Conservation (phyloP, 2,329 filamentous ascomycete species). For the Uncinocarpus reesii region DNA sequence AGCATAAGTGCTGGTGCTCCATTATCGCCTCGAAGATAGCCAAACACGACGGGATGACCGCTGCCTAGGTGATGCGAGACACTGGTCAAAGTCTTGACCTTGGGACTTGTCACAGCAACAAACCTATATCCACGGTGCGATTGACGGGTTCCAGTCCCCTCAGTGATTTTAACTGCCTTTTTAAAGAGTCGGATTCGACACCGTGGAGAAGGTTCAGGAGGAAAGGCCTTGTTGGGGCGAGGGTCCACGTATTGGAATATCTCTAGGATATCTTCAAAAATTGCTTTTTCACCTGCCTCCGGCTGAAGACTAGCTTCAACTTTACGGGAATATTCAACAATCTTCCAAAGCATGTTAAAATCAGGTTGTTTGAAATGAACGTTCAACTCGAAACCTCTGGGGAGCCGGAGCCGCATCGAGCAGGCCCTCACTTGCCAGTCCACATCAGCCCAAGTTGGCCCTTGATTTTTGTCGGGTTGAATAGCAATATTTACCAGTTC, state of each 20-base stretch:
- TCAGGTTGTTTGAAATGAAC: conserved; percentile 65
- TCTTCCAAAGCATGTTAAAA: conserved; percentile 67
- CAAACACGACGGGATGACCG: conserved; percentile 62
- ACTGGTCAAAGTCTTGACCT: conserved; percentile 65
- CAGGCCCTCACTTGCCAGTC: conserved; percentile 62
- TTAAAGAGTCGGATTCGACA: conserved; percentile 72
- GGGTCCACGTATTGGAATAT: conserved; percentile 75
- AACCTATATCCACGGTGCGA: conserved; percentile 73
- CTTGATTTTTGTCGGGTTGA: conserved; percentile 55
- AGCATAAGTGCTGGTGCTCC: conserved; percentile 60
- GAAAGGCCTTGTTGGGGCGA: conserved; percentile 61
- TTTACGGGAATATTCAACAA: conserved; percentile 74
- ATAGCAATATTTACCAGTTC: conserved; percentile 65
- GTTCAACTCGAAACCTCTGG: conserved; percentile 63
- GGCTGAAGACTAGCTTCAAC: conserved; percentile 62
- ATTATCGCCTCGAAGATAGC: conserved; percentile 62
- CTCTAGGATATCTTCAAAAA: conserved; percentile 59
- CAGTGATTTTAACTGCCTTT: conserved; percentile 54
- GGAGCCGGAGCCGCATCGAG: conserved; percentile 58
- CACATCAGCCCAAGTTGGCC: conserved; percentile 71
- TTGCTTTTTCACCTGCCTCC: conserved; percentile 56
- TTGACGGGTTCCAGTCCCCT: conserved; percentile 60
- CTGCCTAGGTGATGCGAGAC: conserved; percentile 60
- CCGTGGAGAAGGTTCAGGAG: conserved; percentile 58
- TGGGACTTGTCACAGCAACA: conserved; percentile 64